Base-by-base conservation (phyloP, 192 early-diverging fungal genomes). In the Podila clonocystis region DNA sequence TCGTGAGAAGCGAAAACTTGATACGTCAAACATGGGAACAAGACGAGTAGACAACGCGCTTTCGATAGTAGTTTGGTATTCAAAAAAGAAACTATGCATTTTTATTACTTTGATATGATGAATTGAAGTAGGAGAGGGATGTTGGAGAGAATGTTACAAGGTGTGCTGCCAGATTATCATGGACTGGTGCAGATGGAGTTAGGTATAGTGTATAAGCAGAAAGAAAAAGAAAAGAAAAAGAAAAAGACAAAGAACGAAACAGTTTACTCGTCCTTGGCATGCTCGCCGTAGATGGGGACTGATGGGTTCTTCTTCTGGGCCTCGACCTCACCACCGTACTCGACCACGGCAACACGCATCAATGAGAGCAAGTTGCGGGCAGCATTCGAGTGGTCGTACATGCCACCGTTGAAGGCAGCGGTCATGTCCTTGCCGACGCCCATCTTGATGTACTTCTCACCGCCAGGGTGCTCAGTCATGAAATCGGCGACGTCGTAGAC, bases 341-440 rank as follows among this genome's bases (percentile, higher is more conserved):
- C 74, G 26, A 90, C 75, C 61, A 91, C 89, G 68, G 90, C 93
- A 50, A 94, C 87, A 72, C 93, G 91, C 89, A 94, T 89, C 68
- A 86, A 87, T 13, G 91, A 89, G 86, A 96, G 86, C 50, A 98
- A 85, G 88, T 97, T 96, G 62, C 97, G 90, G 17, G 96, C 96
- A 57, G 94, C 96, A 65, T 97, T 97, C 75, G 93, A 90, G 85
- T 99, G 97, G 82, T 93, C 86, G 87, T 99, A 99, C 65, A 97
- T 89, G 67, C 93, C 95, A 50, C 97, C 97, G 74, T 97, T 97
- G 89, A 97, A 97, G 7, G 93, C 87, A 20, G 86, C 87, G n/a
- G 96, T 96, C 87, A 94, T 92, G 74, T 99, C 95, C 82, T 94
- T 92, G 82, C 97, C 97, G 45, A 97, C 82, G 29, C 82, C 89